These are phyloP conservation scores for Histomonas meleagridis DNA, from an alignment of 208 protist species.

Conservation along the genomic window DNA sequence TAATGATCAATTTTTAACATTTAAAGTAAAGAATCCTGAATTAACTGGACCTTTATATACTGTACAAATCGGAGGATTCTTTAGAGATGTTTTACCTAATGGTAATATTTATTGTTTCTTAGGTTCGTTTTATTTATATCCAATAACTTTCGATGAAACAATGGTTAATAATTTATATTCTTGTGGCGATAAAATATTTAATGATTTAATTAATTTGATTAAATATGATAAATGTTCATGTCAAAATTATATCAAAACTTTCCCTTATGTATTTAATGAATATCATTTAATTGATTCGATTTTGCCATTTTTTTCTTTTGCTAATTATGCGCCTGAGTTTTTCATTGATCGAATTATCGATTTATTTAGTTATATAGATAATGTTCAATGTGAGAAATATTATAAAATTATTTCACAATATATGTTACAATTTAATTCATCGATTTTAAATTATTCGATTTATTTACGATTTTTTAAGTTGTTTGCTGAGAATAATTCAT, in stretches of 20 bases:
- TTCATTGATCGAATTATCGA: not conserved
- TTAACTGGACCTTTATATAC: not conserved
- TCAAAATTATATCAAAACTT: not conserved
- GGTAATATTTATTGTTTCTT: not conserved
- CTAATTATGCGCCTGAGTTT: not conserved
- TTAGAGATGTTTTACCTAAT: not conserved
- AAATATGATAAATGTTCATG: not conserved
- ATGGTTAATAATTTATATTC: not conserved
- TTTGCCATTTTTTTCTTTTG: not conserved
- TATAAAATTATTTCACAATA: not conserved
- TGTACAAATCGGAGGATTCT: not conserved
- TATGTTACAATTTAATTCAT: not conserved
- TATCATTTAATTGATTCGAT: not conserved
- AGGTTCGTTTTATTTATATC: not conserved
- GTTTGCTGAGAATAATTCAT: not conserved
- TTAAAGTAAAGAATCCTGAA: not conserved
- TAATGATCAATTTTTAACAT: not conserved
- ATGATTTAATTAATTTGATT: not conserved
- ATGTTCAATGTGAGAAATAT: not conserved
- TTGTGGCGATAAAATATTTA: not conserved
- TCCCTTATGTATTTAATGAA: not conserved
- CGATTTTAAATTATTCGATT: not conserved
- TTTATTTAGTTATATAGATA: not conserved
- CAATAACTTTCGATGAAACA: not conserved
- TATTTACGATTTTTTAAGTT: not conserved